Percentiles rank a stretch among this genome's conserved stretches.
phyloP scores from a whole-genome alignment of 1,139 yeast species.

The Tardiomyces digboiensis region DNA sequence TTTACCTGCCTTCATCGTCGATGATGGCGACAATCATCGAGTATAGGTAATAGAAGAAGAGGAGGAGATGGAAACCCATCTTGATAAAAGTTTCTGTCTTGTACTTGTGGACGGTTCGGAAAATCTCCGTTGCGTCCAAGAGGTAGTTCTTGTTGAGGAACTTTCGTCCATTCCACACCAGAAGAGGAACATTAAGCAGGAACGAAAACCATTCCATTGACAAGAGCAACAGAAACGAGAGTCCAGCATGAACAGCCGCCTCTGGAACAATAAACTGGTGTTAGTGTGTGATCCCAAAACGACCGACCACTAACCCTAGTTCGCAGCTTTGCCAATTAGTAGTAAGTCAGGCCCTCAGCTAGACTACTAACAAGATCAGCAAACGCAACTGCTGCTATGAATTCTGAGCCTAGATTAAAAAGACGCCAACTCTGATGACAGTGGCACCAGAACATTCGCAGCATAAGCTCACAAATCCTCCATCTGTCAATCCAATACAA shows the following conservation, averaged over 20 bases:
- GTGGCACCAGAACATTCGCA: too few relatives aligned
- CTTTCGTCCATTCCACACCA: constrained; percentile 45
- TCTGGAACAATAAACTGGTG: constrained; percentile 74
- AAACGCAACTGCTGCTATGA: too few relatives aligned
- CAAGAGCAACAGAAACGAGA: constrained; percentile 62
- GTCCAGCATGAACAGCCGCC: constrained; percentile 71
- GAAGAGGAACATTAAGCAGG: constrained; percentile 74
- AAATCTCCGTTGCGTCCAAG: constrained; percentile 96
- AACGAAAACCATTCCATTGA: constrained; percentile 95
- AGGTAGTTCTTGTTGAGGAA: constrained; percentile 68
- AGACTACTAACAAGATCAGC: too few relatives aligned
- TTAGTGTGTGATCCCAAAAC: too few relatives aligned
- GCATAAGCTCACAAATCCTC: too few relatives aligned
- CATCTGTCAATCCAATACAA: too few relatives aligned
- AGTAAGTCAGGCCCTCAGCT: too few relatives aligned
- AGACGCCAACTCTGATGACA: too few relatives aligned
- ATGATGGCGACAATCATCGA: constrained; percentile 96
- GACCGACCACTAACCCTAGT: too few relatives aligned
- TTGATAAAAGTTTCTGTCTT: constrained; percentile 88
- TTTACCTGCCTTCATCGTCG: too few relatives aligned
- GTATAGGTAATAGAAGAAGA: constrained; percentile 94
- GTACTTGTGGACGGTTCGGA: constrained; percentile 87
- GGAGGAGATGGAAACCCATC: constrained; percentile 80
- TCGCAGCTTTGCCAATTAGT: too few relatives aligned
- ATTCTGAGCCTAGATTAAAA: too few relatives aligned